Conservation (phyloP, 2,329 filamentous ascomycete genomes). For the Trichophyton rubrum region DNA sequence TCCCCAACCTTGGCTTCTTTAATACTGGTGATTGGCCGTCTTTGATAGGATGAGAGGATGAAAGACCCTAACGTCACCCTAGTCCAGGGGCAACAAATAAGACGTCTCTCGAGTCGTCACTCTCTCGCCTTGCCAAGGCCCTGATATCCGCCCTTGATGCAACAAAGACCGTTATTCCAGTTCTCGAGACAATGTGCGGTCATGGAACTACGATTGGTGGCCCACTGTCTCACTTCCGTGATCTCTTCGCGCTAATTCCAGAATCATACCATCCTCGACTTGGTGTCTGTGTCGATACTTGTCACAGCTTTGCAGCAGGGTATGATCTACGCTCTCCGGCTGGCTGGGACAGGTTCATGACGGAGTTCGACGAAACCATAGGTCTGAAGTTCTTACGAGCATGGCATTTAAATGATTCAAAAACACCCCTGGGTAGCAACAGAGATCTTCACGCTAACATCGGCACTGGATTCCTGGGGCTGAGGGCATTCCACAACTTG, state of each 20-base stretch:
- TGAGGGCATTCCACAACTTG: conserved; percentile 79
- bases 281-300: conserved; percentile 92
- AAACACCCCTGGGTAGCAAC: conserved; percentile 69
- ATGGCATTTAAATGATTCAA: conserved; percentile 89
- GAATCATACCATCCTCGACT: conserved; percentile 67
- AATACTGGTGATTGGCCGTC: neutral
- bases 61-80: neutral
- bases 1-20: neutral
- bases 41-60: neutral
- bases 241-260: conserved; percentile 63
- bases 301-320: conserved; percentile 87
- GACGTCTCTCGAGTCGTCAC: conserved; percentile 53
- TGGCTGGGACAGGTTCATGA: conserved; percentile 60
- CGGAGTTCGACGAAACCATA: conserved; percentile 63
- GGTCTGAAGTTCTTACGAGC: conserved; percentile 71
- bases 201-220: conserved; percentile 77
- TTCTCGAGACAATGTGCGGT: conserved; percentile 93
- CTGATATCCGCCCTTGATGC: conserved; percentile 71
- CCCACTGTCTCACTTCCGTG: conserved; percentile 71
- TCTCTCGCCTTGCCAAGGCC: conserved; percentile 64
- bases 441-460: conserved; percentile 94
- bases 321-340: conserved; percentile 73
- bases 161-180: conserved; percentile 62
- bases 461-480: conserved; percentile 81
- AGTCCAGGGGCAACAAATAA: conserved; percentile 68